phyloP scores from a whole-genome alignment of 805 yeast genomes.

The Kluyveromyces dobzhanskii region DNA sequence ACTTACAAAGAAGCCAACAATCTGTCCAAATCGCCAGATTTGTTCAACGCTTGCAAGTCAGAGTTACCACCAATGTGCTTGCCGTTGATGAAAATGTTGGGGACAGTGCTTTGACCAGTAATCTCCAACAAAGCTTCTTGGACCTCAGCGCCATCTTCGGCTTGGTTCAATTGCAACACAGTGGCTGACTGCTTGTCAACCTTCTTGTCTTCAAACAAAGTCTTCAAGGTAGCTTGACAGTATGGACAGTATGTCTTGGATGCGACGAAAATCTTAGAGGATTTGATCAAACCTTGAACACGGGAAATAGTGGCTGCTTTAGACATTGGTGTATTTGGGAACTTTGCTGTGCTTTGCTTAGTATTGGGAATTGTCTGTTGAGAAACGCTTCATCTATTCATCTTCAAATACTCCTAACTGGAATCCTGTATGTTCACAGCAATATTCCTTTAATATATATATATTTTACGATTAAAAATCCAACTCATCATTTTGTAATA shows the following conservation, averaged over 20 bases:
- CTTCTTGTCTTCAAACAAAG: conserved; percentile 32
- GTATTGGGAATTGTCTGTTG: no score
- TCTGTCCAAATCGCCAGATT: conserved; percentile 48
- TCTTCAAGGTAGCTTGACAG: conserved; percentile 40
- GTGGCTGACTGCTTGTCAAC: conserved; percentile 35
- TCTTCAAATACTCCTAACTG: no score
- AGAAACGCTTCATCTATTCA: no score
- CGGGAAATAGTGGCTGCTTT: conserved; percentile 47
- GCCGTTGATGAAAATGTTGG: conserved; percentile 83
- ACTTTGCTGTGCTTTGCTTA: no score
- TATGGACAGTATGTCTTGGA: conserved; percentile 72
- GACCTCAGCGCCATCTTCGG: conserved; percentile 68
- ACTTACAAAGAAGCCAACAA: conserved; percentile 16
- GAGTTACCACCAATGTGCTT: conserved; percentile 95
- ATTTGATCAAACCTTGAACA: conserved; percentile 56
- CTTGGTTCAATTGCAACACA: conserved; percentile 38
- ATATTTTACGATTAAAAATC: no score
- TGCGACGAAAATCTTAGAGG: conserved; percentile 69
- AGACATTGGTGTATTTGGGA: conserved; percentile 39
- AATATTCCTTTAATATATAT: no score
- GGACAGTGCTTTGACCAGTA: conserved; percentile 90
- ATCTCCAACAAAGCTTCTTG: conserved; percentile 70
- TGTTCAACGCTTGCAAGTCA: conserved; percentile 66
- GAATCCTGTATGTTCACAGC: no score
- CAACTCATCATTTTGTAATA: no score